A percentile compares a stretch with the other conserved stretches of the same genome.
These are phyloP conservation scores for Diaporthe humulicola DNA, from an alignment of 2,329 filamentous ascomycete genomes.

Conservation along the genomic window DNA sequence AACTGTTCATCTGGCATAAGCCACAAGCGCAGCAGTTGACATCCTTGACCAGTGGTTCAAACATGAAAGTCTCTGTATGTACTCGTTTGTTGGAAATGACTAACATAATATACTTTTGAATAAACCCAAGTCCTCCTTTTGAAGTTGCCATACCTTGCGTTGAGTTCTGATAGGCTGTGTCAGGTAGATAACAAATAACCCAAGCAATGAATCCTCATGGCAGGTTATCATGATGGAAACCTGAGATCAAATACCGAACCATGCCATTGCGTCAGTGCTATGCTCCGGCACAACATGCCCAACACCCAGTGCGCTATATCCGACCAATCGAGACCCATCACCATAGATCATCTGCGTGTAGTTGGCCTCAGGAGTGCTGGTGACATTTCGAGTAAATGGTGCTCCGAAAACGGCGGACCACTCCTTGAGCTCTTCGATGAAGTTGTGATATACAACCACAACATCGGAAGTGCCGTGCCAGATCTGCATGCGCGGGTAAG, in stretches of 20 bases:
- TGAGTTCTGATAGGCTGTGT: not conserved
- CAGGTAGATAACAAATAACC: not conserved
- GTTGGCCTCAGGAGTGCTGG: not conserved
- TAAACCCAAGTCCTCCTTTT: not conserved
- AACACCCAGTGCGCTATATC: conserved; percentile 8
- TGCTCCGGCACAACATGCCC: not conserved
- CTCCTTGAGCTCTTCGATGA: conserved; percentile 69
- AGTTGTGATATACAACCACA: conserved; percentile 65
- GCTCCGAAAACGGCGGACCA: conserved; percentile 66
- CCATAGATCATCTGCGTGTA: conserved; percentile 23
- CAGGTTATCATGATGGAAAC: not conserved
- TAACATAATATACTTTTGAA: no score
- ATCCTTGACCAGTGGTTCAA: no score
- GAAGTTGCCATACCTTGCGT: not conserved
- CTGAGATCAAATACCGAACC: conserved; percentile 8
- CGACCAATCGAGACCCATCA: not conserved
- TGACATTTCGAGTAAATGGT: conserved; percentile 25
- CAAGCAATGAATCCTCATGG: not conserved
- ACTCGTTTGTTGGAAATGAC: no score
- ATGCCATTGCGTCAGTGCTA: not conserved
- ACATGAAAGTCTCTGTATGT: no score
- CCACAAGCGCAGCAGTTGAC: no score
- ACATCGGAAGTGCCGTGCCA: conserved; percentile 68
- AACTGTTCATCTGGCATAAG: no score
- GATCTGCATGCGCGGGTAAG: conserved; percentile 69